Conservation (phyloP, 2,329 filamentous ascomycete genomes). For the Neobulgaria alba region DNA sequence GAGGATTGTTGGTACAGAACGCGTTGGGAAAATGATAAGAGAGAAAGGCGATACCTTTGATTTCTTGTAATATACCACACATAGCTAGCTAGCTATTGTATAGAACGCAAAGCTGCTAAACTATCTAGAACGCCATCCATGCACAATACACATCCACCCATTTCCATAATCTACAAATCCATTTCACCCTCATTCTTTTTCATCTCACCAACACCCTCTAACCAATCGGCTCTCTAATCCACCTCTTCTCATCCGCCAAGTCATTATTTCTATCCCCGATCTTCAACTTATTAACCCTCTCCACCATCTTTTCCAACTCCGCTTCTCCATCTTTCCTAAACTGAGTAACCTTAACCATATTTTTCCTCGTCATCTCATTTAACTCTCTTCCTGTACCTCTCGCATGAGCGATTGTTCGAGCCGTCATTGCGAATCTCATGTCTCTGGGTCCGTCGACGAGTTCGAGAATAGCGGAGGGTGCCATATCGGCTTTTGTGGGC, state of each 20-base stretch:
- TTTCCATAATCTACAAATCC: background rate
- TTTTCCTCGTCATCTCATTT: constrained; percentile 65
- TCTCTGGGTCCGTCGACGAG: constrained; percentile 91
- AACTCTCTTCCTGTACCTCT: constrained; percentile 45
- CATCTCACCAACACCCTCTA: constrained; percentile 1
- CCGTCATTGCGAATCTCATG: constrained; percentile 90
- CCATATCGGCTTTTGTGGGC: constrained; percentile 79
- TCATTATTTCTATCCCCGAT: constrained; percentile 27
- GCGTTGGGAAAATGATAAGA: constrained; percentile 74
- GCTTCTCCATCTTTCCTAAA: constrained; percentile 60
- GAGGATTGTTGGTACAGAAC: constrained; percentile 72
- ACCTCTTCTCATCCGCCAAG: constrained; percentile 15
- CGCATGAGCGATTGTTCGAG: constrained; percentile 67
- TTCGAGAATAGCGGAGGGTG: constrained; percentile 82
- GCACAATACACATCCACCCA: background rate
- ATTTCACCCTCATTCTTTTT: background rate
- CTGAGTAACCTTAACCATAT: constrained; percentile 74
- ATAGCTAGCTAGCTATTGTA: no score
- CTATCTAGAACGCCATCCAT: no score
- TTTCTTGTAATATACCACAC: constrained; percentile 76
- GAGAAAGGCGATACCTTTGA: constrained; percentile 90
- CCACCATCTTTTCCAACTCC: constrained; percentile 59
- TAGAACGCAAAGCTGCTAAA: no score
- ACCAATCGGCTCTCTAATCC: constrained; percentile 12
- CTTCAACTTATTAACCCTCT: constrained; percentile 31